Evolutionary conservation across 768 basidiomycete species (phyloP).

Genomic region (Calvatia gigantea): DNA sequence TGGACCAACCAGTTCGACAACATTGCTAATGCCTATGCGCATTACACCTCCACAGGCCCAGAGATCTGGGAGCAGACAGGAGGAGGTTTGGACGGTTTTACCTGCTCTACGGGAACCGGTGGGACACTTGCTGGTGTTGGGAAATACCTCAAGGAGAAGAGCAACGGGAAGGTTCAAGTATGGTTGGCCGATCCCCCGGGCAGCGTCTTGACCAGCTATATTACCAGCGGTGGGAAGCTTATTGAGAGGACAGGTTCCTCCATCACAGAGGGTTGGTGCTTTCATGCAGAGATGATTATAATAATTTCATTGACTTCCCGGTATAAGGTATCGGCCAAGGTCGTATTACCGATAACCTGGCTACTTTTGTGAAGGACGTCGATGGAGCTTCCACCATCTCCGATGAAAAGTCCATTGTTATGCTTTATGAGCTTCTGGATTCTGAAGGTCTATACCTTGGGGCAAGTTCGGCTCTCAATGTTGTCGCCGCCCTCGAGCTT

Average conservation of each 20-base stretch:
- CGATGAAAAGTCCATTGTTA: slow-evolving; percentile 86
- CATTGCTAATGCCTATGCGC: slow-evolving; percentile 82
- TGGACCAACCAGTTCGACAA: slow-evolving; percentile 99
- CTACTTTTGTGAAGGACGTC: slow-evolving; percentile 72
- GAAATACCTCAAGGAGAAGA: slow-evolving; percentile 80
- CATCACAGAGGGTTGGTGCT: slow-evolving; percentile 79
- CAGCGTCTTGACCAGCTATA: slow-evolving; percentile 81
- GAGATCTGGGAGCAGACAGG: slow-evolving; percentile 93
- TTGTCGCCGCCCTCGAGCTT: slow-evolving; percentile 89
- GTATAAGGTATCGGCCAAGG: slow-evolving; percentile 91
- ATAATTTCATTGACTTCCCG: not conserved
- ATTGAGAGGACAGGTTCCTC: slow-evolving; percentile 79
- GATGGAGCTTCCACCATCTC: slow-evolving; percentile 83
- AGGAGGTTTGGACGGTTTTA: slow-evolving; percentile 83
- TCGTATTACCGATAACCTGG: slow-evolving; percentile 88
- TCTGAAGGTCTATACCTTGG: slow-evolving; percentile 93
- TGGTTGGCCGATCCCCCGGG: slow-evolving; percentile 99
- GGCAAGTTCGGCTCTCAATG: slow-evolving; percentile 91
- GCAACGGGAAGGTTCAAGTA: slow-evolving; percentile 71
- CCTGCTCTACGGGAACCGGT: slow-evolving; percentile 93
- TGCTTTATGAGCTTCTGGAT: slow-evolving; percentile 92
- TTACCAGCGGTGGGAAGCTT: slow-evolving; percentile 76
- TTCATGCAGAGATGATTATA: slow-evolving; percentile 12
- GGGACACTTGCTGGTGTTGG: slow-evolving; percentile 93
- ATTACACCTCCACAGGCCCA: slow-evolving; percentile 89